A percentile compares a stretch with the other conserved stretches of the same genome.
Conservation (phyloP, 441 rosid species). For the Eutrema salsugineum region DNA sequence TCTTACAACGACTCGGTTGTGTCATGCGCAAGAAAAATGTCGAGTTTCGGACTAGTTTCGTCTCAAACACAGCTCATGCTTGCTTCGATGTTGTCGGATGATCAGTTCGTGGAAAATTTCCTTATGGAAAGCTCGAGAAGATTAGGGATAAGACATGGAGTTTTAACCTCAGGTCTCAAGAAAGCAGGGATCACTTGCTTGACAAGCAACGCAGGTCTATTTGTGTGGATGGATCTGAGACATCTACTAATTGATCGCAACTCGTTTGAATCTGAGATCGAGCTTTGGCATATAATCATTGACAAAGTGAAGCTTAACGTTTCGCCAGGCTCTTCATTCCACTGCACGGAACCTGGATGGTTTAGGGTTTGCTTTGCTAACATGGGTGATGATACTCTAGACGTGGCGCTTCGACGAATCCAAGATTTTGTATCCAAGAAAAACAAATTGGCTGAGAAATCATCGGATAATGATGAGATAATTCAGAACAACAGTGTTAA, state of each 20-base stretch:
- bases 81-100: conserved; percentile 54
- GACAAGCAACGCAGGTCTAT: conserved; percentile 49
- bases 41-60: conserved; percentile 60
- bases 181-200: conserved; percentile 40
- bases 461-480: not conserved
- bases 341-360: conserved; percentile 60
- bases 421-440: conserved; percentile 31
- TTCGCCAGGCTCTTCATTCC: conserved; percentile 64
- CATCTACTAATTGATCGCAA: conserved; percentile 37
- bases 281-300: conserved; percentile 47
- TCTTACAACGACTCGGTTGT: conserved; percentile 54
- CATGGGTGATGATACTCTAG: conserved; percentile 48
- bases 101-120: conserved; percentile 39
- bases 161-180: conserved; percentile 41
- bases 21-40: conserved; percentile 52
- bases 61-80: conserved; percentile 55
- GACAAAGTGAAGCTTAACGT: conserved; percentile 53
- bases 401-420: conserved; percentile 47
- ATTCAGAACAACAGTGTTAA: conserved; percentile 13
- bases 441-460: not conserved
- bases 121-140: conserved; percentile 41
- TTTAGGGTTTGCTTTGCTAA: conserved; percentile 71
- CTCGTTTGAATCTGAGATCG: conserved; percentile 39
- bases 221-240: conserved; percentile 61
- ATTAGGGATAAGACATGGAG: conserved; percentile 36